A percentile compares a stretch with the other conserved stretches of the same genome.
Evolutionary conservation across 2,329 filamentous ascomycete genomes (phyloP).

Genomic region (Alternaria burnsii): DNA sequence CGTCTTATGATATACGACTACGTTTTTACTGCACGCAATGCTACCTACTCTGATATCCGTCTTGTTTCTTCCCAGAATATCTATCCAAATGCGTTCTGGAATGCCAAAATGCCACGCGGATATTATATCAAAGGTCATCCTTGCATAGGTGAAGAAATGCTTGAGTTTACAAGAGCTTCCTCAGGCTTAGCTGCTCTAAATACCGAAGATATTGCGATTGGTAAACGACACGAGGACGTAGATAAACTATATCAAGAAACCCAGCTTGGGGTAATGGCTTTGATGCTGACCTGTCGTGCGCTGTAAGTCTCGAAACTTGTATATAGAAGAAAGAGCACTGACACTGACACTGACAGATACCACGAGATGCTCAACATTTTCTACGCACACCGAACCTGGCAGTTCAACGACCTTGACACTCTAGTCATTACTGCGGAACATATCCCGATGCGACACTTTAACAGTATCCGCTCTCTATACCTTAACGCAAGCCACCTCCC

Average conservation of each 20-base stretch:
- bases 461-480: constrained; percentile 5
- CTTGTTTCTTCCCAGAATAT: neutral
- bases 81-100: neutral
- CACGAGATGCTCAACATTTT: neutral
- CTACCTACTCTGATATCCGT: neutral
- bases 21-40: neutral
- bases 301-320: neutral
- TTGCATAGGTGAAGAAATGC: neutral
- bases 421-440: neutral
- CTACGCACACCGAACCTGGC: neutral
- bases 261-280: neutral
- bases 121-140: neutral
- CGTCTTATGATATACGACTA: constrained; percentile 7
- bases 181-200: neutral
- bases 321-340: neutral
- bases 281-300: constrained; percentile 2
- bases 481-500: neutral
- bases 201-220: neutral
- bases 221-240: neutral
- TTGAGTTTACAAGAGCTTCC: neutral
- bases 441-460: neutral
- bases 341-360: neutral
- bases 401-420: constrained; percentile 7
- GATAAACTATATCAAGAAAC: neutral
- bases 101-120: neutral